A percentile compares a stretch with the other conserved stretches of the same genome.
Conservation (phyloP, 2,329 filamentous ascomycete species). For the Pseudogymnoascus sp. region DNA sequence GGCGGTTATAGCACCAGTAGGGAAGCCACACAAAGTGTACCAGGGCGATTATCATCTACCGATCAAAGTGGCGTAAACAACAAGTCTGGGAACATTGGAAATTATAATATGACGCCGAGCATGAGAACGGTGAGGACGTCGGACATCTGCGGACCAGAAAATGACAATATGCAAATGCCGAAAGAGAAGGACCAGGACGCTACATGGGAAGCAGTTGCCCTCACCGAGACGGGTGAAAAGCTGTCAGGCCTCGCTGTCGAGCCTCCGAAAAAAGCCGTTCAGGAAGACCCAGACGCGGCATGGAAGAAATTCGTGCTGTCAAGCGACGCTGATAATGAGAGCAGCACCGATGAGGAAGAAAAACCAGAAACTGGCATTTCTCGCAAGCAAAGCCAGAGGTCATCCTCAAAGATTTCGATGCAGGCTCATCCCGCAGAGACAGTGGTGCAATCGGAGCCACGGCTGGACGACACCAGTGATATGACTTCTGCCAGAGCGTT, state of each 20-base stretch:
- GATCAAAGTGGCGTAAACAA: background rate
- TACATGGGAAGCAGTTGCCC: background rate
- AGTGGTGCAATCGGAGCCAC: background rate
- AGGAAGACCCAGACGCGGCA: conserved; percentile 16
- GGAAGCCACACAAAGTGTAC: background rate
- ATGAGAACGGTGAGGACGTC: background rate
- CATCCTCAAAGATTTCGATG: background rate
- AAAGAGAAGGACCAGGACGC: too few relatives aligned
- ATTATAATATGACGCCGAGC: background rate
- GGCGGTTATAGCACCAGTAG: background rate
- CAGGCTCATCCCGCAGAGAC: background rate
- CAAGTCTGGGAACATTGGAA: background rate
- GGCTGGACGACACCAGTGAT: background rate
- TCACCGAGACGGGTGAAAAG: background rate
- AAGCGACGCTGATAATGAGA: conserved; percentile 14
- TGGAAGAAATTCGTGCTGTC: conserved; percentile 26
- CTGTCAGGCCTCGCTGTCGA: background rate
- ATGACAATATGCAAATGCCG: background rate
- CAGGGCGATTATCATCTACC: background rate
- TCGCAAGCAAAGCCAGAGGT: background rate
- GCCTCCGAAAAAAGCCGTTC: background rate
- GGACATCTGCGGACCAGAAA: background rate
- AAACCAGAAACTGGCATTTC: background rate
- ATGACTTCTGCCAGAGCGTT: background rate
- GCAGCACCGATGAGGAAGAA: background rate